phyloP scores from a whole-genome alignment of 176 grass and related monocot species.

The Avena atlantica region DNA sequence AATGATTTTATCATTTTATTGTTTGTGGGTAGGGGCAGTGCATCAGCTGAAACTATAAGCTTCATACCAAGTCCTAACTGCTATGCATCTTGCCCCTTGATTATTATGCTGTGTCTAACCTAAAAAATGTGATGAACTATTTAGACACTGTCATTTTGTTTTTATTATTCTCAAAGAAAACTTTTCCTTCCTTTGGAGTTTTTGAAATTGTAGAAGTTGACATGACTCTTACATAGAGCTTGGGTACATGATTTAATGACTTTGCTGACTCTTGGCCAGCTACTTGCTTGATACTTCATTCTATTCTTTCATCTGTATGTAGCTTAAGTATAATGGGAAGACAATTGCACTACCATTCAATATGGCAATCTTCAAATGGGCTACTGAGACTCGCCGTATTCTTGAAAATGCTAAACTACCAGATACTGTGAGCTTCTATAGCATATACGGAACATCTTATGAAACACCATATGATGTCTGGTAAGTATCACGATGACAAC shows the following conservation, averaged over 20 bases:
- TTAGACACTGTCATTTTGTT: conserved; percentile 2
- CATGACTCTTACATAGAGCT: not conserved
- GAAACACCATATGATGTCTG: conserved; percentile 85
- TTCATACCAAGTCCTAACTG: not conserved
- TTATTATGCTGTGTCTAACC: conserved; percentile 5
- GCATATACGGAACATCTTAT: conserved; percentile 73
- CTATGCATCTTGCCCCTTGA: conserved; percentile 8
- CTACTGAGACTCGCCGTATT: conserved; percentile 70
- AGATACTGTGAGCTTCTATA: conserved; percentile 79
- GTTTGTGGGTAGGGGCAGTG: not conserved
- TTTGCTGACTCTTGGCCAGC: not conserved
- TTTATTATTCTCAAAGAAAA: conserved; percentile 7
- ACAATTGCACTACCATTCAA: conserved; percentile 84
- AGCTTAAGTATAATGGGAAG: conserved; percentile 89
- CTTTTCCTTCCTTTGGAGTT: not conserved
- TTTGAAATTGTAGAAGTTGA: not conserved
- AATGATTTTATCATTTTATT: not conserved
- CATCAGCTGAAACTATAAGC: not conserved
- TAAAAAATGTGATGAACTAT: conserved; percentile 12
- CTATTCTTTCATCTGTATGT: conserved; percentile 29
- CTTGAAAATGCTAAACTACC: conserved; percentile 81
- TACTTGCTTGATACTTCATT: conserved; percentile 23
- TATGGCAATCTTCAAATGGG: conserved; percentile 77
- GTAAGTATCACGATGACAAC: conserved; percentile 52
- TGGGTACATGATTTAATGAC: not conserved